Evolutionary conservation across 805 yeast genomes (phyloP).

Genomic region (Blastobotrys attinorum): DNA sequence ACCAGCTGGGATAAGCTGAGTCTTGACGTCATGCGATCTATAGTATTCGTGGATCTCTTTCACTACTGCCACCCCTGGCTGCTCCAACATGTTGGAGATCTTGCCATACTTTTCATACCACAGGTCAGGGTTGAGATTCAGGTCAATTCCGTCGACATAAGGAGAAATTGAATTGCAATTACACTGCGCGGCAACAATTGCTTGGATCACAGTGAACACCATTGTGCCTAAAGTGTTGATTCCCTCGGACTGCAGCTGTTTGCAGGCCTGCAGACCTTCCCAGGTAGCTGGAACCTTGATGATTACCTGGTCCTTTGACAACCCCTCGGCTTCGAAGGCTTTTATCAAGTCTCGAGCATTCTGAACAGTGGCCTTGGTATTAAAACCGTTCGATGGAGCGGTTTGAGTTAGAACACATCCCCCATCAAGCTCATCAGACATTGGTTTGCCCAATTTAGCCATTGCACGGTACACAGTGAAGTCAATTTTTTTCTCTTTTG

Average conservation of each 20-base stretch:
- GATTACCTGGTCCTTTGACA: constrained; percentile 26
- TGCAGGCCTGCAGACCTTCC: constrained; percentile 30
- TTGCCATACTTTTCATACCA: constrained; percentile 12
- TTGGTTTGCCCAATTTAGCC: constrained; percentile 34
- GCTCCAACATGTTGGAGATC: constrained; percentile 21
- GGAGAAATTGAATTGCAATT: constrained; percentile 31
- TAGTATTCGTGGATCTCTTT: constrained; percentile 30
- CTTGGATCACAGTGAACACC: constrained; percentile 31
- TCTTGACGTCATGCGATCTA: constrained; percentile 26
- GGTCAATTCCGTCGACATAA: constrained; percentile 28
- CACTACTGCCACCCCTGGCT: constrained; percentile 25
- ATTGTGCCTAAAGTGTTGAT: constrained; percentile 32
- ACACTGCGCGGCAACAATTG: constrained; percentile 32
- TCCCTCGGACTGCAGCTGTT: constrained; percentile 21
- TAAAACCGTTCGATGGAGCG: constrained; percentile 22
- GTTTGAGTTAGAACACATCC: constrained; percentile 37
- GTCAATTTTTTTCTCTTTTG: neutral
- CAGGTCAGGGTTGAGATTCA: constrained; percentile 12
- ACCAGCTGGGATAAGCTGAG: constrained; percentile 31
- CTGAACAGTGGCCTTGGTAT: constrained; percentile 22
- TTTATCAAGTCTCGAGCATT: constrained; percentile 25
- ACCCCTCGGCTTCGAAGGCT: constrained; percentile 30
- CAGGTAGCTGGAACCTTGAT: constrained; percentile 32
- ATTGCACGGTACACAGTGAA: constrained; percentile 20
- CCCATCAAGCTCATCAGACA: constrained; percentile 34